These are phyloP conservation scores for Echium plantagineum DNA, from an alignment of 257 asterid species.

Conservation along the genomic window DNA sequence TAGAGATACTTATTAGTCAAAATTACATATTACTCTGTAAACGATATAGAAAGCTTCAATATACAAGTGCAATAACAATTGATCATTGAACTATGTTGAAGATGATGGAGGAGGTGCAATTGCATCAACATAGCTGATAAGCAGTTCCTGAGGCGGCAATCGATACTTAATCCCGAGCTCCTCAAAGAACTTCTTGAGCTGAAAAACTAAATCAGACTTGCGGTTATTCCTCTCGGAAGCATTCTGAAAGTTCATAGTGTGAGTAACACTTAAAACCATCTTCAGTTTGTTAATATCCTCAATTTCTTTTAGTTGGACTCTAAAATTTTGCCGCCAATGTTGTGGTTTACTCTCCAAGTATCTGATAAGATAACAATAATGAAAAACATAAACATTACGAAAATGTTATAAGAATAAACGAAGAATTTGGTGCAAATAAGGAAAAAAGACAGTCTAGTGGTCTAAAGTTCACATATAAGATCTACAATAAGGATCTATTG, in stretches of 20 bases:
- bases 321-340: constrained; percentile 42
- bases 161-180: background rate
- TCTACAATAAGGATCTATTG: too few relatives aligned
- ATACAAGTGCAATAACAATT: background rate
- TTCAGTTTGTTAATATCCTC: constrained; percentile 42
- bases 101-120: background rate
- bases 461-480: too few relatives aligned
- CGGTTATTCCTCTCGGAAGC: background rate
- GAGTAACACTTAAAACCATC: background rate
- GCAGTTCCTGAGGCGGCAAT: background rate
- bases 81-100: background rate
- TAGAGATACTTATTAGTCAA: too few relatives aligned
- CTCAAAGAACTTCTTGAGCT: background rate
- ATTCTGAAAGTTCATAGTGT: background rate
- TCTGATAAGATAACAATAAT: constrained; percentile 14
- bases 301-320: constrained; percentile 34
- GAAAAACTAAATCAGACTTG: background rate
- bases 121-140: background rate
- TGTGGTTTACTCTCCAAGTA: constrained; percentile 66
- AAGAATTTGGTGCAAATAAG: too few relatives aligned
- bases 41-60: background rate
- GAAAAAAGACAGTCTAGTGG: too few relatives aligned
- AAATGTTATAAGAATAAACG: too few relatives aligned
- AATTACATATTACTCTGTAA: too few relatives aligned
- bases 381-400: too few relatives aligned